Evolutionary conservation across 495 filamentous ascomycete genomes (phyloP).

Genomic region (Neurospora tetrasperma): DNA sequence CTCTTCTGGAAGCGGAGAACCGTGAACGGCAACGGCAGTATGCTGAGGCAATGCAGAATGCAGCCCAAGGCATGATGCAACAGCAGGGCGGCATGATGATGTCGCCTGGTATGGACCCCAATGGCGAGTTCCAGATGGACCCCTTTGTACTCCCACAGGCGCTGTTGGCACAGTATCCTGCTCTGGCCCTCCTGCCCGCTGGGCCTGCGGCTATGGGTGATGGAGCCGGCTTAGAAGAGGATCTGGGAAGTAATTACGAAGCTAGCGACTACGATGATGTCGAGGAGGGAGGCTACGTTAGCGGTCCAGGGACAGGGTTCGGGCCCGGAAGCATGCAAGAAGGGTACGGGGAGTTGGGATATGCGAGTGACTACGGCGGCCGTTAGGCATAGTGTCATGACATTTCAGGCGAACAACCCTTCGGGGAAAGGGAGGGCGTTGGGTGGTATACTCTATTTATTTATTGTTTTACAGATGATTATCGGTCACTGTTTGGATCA

Average conservation of each 20-base stretch:
- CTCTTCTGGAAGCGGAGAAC: constrained; percentile 82
- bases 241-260: constrained; percentile 81
- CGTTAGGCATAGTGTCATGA: constrained; percentile 13
- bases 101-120: constrained; percentile 32
- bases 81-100: constrained; percentile 34
- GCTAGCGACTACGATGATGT: constrained; percentile 63
- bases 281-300: constrained; percentile 50
- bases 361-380: constrained; percentile 43
- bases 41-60: constrained; percentile 43
- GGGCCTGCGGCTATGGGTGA: constrained; percentile 46
- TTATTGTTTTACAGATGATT: not conserved
- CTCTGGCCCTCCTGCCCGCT: constrained; percentile 77
- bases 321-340: constrained; percentile 39
- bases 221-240: constrained; percentile 51
- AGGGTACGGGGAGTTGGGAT: constrained; percentile 40
- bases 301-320: constrained; percentile 40
- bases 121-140: constrained; percentile 39
- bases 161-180: constrained; percentile 83
- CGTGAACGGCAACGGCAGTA: constrained; percentile 59
- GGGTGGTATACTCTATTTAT: not conserved
- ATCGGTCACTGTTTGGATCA: not conserved
- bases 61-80: constrained; percentile 37
- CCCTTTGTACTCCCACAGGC: constrained; percentile 73
- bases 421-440: not conserved
- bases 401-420: not conserved